Evolutionary conservation across 2,329 filamentous ascomycete genomes (phyloP).

Genomic region (Fusarium citri): DNA sequence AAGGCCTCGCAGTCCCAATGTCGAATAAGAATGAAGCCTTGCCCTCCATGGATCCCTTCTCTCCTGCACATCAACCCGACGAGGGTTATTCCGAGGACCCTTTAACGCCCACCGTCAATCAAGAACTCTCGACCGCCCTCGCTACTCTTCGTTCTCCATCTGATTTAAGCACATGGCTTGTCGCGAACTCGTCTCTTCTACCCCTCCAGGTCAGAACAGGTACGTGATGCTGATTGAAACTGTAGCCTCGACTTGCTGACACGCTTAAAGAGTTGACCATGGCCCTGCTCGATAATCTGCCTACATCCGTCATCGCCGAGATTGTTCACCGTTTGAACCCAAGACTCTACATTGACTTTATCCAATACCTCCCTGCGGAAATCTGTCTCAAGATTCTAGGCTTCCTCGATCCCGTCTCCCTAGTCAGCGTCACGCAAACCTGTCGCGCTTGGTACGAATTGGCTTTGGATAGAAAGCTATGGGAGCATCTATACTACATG

Average conservation of each 20-base stretch:
- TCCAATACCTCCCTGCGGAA: slow-evolving; percentile 85
- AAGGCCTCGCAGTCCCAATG: slow-evolving; percentile 42
- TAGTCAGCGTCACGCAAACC: slow-evolving; percentile 81
- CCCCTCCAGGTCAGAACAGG: slow-evolving; percentile 62
- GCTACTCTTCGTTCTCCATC: slow-evolving; percentile 53
- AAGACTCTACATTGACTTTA: slow-evolving; percentile 91
- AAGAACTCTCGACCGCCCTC: slow-evolving; percentile 50
- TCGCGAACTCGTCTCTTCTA: slow-evolving; percentile 61
- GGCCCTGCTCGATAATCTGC: slow-evolving; percentile 79
- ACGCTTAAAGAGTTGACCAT: slow-evolving; percentile 77
- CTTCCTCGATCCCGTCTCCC: slow-evolving; percentile 83
- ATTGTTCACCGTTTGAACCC: slow-evolving; percentile 85
- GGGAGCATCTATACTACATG: slow-evolving; percentile 83
- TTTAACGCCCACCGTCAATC: slow-evolving; percentile 57
- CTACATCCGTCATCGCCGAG: slow-evolving; percentile 81
- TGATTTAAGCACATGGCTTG: slow-evolving; percentile 63
- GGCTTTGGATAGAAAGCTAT: slow-evolving; percentile 85
- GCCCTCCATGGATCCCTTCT: slow-evolving; percentile 58
- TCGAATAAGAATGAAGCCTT: slow-evolving; percentile 45
- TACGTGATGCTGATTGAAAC: slow-evolving; percentile 47
- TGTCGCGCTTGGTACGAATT: slow-evolving; percentile 86
- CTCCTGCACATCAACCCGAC: slow-evolving; percentile 73
- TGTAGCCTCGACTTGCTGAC: slow-evolving; percentile 24
- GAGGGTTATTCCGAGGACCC: slow-evolving; percentile 89
- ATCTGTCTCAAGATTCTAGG: slow-evolving; percentile 90